These are phyloP conservation scores for Pleurotus platypus DNA, from an alignment of 768 basidiomycete genomes.

Conservation along the genomic window DNA sequence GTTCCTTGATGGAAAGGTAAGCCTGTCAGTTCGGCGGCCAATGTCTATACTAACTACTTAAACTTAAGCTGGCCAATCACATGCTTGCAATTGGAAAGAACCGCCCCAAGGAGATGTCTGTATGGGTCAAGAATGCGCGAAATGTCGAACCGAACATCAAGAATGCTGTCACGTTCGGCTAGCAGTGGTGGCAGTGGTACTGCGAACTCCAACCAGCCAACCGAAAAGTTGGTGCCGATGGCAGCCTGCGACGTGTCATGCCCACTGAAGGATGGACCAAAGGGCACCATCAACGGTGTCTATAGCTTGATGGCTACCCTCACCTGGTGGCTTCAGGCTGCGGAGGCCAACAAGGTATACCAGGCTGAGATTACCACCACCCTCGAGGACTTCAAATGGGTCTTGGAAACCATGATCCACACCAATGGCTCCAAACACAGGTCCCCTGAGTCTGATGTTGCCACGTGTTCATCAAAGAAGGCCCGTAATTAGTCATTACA, in stretches of 20 bases:
- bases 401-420: background rate
- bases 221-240: background rate
- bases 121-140: too few relatives aligned
- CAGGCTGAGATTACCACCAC: background rate
- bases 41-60: too few relatives aligned
- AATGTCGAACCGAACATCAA: too few relatives aligned
- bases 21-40: background rate
- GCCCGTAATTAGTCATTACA: too few relatives aligned
- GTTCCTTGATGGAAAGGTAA: background rate
- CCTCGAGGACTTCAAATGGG: background rate
- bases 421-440: background rate
- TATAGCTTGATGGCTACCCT: background rate
- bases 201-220: background rate
- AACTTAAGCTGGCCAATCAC: too few relatives aligned
- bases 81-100: too few relatives aligned
- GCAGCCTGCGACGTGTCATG: background rate
- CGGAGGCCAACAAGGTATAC: background rate
- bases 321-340: background rate
- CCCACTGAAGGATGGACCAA: background rate
- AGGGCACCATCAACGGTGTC: background rate
- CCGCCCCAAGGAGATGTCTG: too few relatives aligned
- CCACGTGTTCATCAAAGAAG: too few relatives aligned
- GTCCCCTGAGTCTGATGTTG: background rate
- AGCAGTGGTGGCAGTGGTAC: background rate
- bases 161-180: background rate